Conservation (phyloP, 176 grass and related monocot species). For the Phragmites australis region DNA sequence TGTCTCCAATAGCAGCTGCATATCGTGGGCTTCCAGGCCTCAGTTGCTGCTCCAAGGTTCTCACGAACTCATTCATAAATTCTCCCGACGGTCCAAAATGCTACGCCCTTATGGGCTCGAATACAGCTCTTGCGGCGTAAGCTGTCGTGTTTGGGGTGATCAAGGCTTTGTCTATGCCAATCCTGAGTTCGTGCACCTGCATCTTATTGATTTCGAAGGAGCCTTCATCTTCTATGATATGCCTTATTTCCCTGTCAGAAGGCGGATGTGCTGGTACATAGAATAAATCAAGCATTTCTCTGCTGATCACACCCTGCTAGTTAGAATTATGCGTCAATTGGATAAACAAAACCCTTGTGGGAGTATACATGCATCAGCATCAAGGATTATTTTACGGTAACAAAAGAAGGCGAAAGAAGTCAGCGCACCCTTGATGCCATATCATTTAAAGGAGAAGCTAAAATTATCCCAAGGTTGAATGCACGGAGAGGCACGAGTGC, state of each 20-base stretch:
- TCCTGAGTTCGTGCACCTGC: not conserved
- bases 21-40: not conserved
- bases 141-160: not conserved
- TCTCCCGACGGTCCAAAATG: not conserved
- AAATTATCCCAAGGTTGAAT: slow-evolving; percentile 6
- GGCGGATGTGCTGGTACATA: slow-evolving; percentile 32
- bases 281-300: slow-evolving; percentile 17
- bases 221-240: slow-evolving; percentile 20
- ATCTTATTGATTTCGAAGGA: slow-evolving; percentile 9
- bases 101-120: not conserved
- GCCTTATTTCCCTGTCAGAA: not conserved
- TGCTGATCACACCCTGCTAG: not conserved
- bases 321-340: not conserved
- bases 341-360: not conserved
- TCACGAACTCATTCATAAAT: not conserved
- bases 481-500: not conserved
- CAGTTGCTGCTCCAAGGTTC: not conserved
- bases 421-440: slow-evolving; percentile 17
- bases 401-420: not conserved
- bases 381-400: not conserved
- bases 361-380: not conserved
- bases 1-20: not conserved
- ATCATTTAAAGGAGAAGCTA: not conserved
- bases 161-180: not conserved
- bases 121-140: not conserved